Evolutionary conservation across 331 rosid genomes (phyloP).

Genomic region (Telfairia occidentalis): DNA sequence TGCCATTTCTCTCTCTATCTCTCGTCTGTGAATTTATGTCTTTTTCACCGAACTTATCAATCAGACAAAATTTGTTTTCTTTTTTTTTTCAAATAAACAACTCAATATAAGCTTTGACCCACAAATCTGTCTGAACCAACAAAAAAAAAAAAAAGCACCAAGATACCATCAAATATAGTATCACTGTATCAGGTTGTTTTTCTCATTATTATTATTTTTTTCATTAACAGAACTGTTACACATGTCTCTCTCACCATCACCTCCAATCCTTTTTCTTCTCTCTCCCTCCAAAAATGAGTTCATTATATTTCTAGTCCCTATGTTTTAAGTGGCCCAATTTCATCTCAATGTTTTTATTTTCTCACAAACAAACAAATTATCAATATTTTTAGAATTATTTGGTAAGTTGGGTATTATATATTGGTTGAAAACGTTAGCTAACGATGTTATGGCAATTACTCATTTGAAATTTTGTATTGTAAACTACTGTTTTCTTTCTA

Average conservation of each 20-base stretch:
- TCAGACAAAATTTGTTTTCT: slow-evolving; percentile 35
- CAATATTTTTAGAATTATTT: no score
- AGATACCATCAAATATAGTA: neutral
- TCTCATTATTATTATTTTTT: neutral
- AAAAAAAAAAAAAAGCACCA: neutral
- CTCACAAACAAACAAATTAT: no score
- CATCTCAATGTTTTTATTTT: no score
- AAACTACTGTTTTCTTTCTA: no score
- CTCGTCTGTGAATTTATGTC: slow-evolving; percentile 53
- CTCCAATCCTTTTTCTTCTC: neutral
- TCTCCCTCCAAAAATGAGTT: no score
- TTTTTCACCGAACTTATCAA: slow-evolving; percentile 61
- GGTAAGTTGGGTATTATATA: no score
- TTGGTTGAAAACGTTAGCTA: no score
- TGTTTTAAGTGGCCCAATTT: no score
- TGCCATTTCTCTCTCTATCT: neutral
- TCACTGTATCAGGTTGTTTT: neutral
- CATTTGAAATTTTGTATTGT: no score
- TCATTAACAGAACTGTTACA: neutral
- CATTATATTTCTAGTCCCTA: no score
- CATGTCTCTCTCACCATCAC: neutral
- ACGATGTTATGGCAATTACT: no score
- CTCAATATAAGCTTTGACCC: slow-evolving; percentile 57
- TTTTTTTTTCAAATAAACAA: slow-evolving; percentile 5
- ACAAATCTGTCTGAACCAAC: slow-evolving; percentile 48